Base-by-base conservation (phyloP, 1,284 basidiomycete species). In the Xanthoconium separans region DNA sequence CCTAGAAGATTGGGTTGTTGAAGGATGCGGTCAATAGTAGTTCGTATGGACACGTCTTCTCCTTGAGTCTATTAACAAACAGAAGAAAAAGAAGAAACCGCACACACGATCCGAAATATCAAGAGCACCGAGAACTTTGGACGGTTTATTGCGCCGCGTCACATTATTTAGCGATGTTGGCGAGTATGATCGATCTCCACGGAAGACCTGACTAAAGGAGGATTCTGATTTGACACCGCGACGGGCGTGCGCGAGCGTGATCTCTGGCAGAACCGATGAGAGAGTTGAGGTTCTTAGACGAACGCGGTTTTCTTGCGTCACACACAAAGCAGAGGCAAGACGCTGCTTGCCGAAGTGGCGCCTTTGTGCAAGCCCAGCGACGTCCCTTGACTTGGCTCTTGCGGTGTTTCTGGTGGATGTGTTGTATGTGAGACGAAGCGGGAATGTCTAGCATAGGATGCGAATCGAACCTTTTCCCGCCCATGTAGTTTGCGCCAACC, bases 401-500 rank as follows among this genome's bases (percentile, higher is more conserved):
- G 56, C 61, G 3, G 47, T 53, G 44, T 57, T 71, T 54, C 66
- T 68, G 39, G 42, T 16, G 36, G 44, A 41, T 31, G 18, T 2
- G 11, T 31, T 52, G 30, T 42, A 39, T 50, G 15, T 54, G 42
- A 47, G 50, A 45, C 15, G 27, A 27, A 4, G 18, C 15, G 16
- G 16, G 10, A 20, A 6, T 29, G 8, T 22, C 9, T 34, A 29
- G 15, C 30, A 15, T 30, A 39, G 29, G 15, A 30, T 29, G 7
- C 37, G 9, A 49, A 50, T 12, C 54, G n/a, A 8, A 71, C 66
- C 69, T 69, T 57, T 68, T 71, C 15, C 66, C 66, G 11, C 66
- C 66, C 66, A 71, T 71, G 34, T 68, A 68, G 50, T 71, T 68
- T 40, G 68, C 69, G 31, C 66, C 66, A 33, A 52, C 60, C 69